These are phyloP conservation scores for Neoarthrinium moseri DNA, from an alignment of 2,329 filamentous ascomycete genomes.

Conservation along the genomic window DNA sequence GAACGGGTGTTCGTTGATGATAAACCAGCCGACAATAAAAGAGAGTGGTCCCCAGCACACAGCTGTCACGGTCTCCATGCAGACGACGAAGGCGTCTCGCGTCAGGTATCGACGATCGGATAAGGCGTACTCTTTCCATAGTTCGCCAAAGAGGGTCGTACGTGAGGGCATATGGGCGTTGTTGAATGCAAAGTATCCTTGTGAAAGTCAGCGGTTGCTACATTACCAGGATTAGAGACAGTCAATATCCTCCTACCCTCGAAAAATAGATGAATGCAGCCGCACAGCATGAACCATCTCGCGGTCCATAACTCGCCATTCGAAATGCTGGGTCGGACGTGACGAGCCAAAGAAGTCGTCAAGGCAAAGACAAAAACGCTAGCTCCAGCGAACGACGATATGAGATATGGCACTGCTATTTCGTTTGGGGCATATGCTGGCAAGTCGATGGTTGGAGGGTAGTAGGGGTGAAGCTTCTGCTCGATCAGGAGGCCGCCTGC, in stretches of 20 bases:
- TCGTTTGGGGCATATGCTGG: constrained; percentile 66
- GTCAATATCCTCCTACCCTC: constrained; percentile 37
- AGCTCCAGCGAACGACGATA: constrained; percentile 57
- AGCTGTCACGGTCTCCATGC: constrained; percentile 55
- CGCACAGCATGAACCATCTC: constrained; percentile 76
- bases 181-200: constrained; percentile 50
- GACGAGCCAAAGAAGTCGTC: constrained; percentile 53
- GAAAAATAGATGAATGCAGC: constrained; percentile 43
- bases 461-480: constrained; percentile 72
- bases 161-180: constrained; percentile 36
- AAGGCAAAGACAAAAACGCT: constrained; percentile 56
- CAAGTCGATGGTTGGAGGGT: constrained; percentile 63
- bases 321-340: constrained; percentile 50
- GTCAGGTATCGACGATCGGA: constrained; percentile 57
- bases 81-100: constrained; percentile 51
- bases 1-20: constrained; percentile 41
- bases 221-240: not conserved
- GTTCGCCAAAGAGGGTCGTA: constrained; percentile 46
- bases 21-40: constrained; percentile 42
- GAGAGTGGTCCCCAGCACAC: constrained; percentile 53
- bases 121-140: constrained; percentile 59
- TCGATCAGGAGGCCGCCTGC: too few species aligned
- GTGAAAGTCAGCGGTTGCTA: not conserved
- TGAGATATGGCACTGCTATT: constrained; percentile 55
- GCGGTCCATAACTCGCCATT: constrained; percentile 56